These are phyloP conservation scores for Penicillium crustosum DNA, from an alignment of 2,329 filamentous ascomycete genomes.

Conservation along the genomic window DNA sequence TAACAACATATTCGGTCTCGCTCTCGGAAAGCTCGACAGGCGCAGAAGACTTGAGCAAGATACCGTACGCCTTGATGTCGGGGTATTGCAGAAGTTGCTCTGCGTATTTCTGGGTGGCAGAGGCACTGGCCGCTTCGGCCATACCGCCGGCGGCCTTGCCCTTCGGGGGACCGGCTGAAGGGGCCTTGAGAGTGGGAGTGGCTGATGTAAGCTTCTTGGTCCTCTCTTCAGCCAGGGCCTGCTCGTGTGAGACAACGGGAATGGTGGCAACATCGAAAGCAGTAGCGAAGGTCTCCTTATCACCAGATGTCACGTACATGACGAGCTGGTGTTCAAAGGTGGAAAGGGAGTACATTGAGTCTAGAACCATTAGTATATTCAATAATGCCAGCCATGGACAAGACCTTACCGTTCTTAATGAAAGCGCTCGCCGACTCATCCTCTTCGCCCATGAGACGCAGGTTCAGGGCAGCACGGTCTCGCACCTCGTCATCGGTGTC, in stretches of 20 bases:
- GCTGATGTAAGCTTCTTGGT: conserved; percentile 96
- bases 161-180: conserved; percentile 76
- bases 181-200: conserved; percentile 90
- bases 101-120: conserved; percentile 82
- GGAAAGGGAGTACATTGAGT: conserved; percentile 91
- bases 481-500: conserved; percentile 97
- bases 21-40: conserved; percentile 90
- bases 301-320: conserved; percentile 92
- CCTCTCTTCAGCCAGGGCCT: conserved; percentile 92
- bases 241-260: conserved; percentile 89
- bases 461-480: conserved; percentile 88
- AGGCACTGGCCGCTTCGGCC: conserved; percentile 75
- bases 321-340: conserved; percentile 97
- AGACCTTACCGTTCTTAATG: conserved; percentile 77
- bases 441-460: conserved; percentile 88
- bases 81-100: conserved; percentile 85
- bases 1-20: conserved; percentile 96
- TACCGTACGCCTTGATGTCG: conserved; percentile 86
- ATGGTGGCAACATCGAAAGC: conserved; percentile 91
- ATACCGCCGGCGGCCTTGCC: conserved; percentile 60
- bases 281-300: conserved; percentile 76
- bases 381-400: background rate
- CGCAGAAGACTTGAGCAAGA: conserved; percentile 85
- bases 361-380: conserved; percentile 48
- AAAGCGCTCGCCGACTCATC: conserved; percentile 83